Evolutionary conservation across 2,329 filamentous ascomycete genomes (phyloP).

Genomic region (Fusarium duplospermum): DNA sequence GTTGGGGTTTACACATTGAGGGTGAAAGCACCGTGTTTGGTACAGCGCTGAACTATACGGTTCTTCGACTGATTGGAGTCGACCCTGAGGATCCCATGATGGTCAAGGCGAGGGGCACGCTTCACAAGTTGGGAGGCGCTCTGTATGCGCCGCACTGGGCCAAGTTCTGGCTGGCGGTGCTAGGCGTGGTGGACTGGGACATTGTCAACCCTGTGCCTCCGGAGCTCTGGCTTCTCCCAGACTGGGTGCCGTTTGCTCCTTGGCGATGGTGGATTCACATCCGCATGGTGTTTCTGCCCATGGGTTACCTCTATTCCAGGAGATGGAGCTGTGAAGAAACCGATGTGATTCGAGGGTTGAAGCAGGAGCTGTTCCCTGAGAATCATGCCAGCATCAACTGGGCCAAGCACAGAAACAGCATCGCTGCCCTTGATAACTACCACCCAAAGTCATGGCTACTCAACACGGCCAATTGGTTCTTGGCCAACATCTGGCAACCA

Average conservation of each 20-base stretch:
- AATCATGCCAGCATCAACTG: constrained; percentile 84
- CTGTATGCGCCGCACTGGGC: constrained; percentile 90
- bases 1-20: constrained; percentile 97
- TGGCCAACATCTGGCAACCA: constrained; percentile 84
- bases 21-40: constrained; percentile 93
- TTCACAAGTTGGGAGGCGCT: constrained; percentile 89
- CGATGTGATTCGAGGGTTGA: constrained; percentile 76
- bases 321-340: constrained; percentile 82
- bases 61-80: constrained; percentile 83
- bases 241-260: constrained; percentile 89
- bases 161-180: constrained; percentile 93
- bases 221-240: constrained; percentile 91
- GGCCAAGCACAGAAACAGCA: constrained; percentile 81
- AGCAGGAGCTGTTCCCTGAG: constrained; percentile 84
- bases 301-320: constrained; percentile 91
- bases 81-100: constrained; percentile 86
- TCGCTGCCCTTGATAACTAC: constrained; percentile 85
- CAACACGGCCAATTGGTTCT: constrained; percentile 79
- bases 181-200: constrained; percentile 89
- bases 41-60: constrained; percentile 87
- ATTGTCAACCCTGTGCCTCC: constrained; percentile 94
- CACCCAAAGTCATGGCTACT: constrained; percentile 91
- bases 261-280: constrained; percentile 99
- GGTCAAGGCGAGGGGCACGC: constrained; percentile 82
- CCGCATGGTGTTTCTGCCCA: constrained; percentile 93